A percentile compares a stretch with the other conserved stretches of the same genome.
These are phyloP conservation scores for Monilinia polystroma DNA, from an alignment of 2,329 filamentous ascomycete species.

Conservation along the genomic window DNA sequence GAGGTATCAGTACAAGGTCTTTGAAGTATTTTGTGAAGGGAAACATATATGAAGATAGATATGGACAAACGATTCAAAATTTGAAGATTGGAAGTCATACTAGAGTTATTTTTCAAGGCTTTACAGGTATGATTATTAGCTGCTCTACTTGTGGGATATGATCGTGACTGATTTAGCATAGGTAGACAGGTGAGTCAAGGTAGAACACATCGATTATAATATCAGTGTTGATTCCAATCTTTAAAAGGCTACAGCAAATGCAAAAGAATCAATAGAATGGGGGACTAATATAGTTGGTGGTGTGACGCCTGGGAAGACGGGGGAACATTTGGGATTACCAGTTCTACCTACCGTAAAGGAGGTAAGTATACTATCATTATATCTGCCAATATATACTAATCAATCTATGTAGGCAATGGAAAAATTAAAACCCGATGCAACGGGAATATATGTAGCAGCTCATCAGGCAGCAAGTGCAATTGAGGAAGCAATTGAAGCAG, in stretches of 20 bases:
- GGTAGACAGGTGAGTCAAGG: slow-evolving; percentile 37
- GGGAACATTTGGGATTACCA: slow-evolving; percentile 71
- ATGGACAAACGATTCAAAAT: slow-evolving; percentile 60
- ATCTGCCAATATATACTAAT: slow-evolving; percentile 8
- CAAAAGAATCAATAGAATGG: slow-evolving; percentile 72
- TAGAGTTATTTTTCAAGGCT: slow-evolving; percentile 68
- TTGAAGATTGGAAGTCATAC: slow-evolving; percentile 66
- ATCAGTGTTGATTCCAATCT: neutral
- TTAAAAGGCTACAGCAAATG: slow-evolving; percentile 67
- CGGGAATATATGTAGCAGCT: slow-evolving; percentile 78
- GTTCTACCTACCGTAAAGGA: slow-evolving; percentile 66
- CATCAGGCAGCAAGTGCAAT: slow-evolving; percentile 70
- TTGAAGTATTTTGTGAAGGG: slow-evolving; percentile 29
- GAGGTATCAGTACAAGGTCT: slow-evolving; percentile 10
- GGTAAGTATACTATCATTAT: slow-evolving; percentile 38
- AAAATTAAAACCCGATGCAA: slow-evolving; percentile 70
- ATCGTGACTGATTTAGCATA: slow-evolving; percentile 14
- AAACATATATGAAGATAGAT: slow-evolving; percentile 26
- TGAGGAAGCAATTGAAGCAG: slow-evolving; percentile 74
- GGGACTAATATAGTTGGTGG: slow-evolving; percentile 80
- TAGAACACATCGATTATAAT: slow-evolving; percentile 17
- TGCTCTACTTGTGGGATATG: neutral
- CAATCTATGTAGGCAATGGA: slow-evolving; percentile 57
- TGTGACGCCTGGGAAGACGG: slow-evolving; percentile 68
- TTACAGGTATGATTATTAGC: slow-evolving; percentile 52